A percentile compares a stretch with the other conserved stretches of the same genome.
phyloP scores from a whole-genome alignment of 306 rosid genomes.

The Casuarina glauca region DNA sequence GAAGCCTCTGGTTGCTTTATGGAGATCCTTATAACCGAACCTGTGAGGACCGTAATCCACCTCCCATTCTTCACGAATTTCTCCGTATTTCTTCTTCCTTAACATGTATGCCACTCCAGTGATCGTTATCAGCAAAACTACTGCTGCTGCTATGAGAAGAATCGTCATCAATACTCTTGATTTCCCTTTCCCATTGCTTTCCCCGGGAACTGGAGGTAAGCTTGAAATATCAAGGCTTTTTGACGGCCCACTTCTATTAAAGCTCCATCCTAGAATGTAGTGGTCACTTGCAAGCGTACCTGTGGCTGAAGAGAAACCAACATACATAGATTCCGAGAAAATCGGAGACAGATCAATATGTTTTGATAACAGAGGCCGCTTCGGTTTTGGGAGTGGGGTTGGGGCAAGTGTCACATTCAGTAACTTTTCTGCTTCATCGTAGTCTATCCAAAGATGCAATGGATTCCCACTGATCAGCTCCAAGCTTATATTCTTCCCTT shows the following conservation, averaged over 20 bases:
- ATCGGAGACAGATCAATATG: background rate
- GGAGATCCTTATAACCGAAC: slow-evolving; percentile 14
- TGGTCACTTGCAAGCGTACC: slow-evolving; percentile 23
- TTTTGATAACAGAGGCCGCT: slow-evolving; percentile 26
- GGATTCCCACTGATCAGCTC: slow-evolving; percentile 24
- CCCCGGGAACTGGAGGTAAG: slow-evolving; percentile 13
- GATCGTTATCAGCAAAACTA: background rate
- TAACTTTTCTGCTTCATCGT: background rate
- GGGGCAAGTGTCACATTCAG: slow-evolving; percentile 31
- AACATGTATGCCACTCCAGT: background rate
- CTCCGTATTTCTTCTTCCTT: slow-evolving; percentile 31
- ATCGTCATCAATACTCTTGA: background rate
- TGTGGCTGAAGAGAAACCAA: slow-evolving; percentile 39
- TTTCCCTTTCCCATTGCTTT: background rate
- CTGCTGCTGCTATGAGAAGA: background rate
- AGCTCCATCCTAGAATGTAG: slow-evolving; percentile 42
- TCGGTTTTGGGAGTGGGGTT: slow-evolving; percentile 11
- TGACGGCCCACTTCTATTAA: slow-evolving; percentile 30
- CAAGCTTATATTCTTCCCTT: slow-evolving; percentile 7
- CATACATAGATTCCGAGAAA: slow-evolving; percentile 27
- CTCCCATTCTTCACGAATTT: slow-evolving; percentile 72
- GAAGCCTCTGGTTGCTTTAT: slow-evolving; percentile 22
- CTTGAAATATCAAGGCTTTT: slow-evolving; percentile 10
- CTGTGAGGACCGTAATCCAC: slow-evolving; percentile 51
- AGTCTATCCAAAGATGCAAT: slow-evolving; percentile 21